Evolutionary conservation across 1,284 basidiomycete genomes (phyloP).

Genomic region (Moniliophthora roreri): DNA sequence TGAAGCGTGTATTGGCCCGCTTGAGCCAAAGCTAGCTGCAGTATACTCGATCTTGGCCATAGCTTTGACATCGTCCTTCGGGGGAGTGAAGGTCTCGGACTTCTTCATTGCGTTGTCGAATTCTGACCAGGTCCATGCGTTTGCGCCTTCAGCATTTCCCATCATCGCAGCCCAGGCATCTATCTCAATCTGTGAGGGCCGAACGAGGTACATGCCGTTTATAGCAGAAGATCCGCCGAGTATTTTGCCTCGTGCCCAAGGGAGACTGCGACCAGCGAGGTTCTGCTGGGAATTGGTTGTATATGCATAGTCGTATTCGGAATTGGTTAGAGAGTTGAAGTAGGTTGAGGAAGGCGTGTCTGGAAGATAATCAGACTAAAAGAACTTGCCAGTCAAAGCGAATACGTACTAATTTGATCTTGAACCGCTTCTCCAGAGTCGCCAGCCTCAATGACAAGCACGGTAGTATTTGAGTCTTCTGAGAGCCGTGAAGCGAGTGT

Average conservation of each 20-base stretch:
- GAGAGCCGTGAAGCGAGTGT: conserved; percentile 62
- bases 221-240: conserved; percentile 72
- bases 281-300: conserved; percentile 50
- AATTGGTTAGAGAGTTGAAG: conserved; percentile 45
- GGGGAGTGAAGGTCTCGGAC: conserved; percentile 34
- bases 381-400: neutral
- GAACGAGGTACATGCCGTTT: conserved; percentile 64
- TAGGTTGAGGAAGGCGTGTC: conserved; percentile 40
- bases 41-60: conserved; percentile 41
- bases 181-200: conserved; percentile 45
- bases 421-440: conserved; percentile 51
- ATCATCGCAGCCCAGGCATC: conserved; percentile 43
- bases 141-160: conserved; percentile 26
- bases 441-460: conserved; percentile 74
- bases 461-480: conserved; percentile 57
- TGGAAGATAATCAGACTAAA: conserved; percentile 24
- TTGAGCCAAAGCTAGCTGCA: conserved; percentile 39
- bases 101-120: conserved; percentile 48
- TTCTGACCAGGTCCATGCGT: conserved; percentile 46
- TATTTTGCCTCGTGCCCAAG: conserved; percentile 65
- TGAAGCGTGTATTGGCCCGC: conserved; percentile 45
- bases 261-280: conserved; percentile 33
- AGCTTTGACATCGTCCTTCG: conserved; percentile 32
- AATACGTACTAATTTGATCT: conserved; percentile 33
- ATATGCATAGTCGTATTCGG: conserved; percentile 66